A percentile compares a stretch with the other conserved stretches of the same genome.
Evolutionary conservation across 495 filamentous ascomycete species (phyloP).

Genomic region (Xylaria venustula): DNA sequence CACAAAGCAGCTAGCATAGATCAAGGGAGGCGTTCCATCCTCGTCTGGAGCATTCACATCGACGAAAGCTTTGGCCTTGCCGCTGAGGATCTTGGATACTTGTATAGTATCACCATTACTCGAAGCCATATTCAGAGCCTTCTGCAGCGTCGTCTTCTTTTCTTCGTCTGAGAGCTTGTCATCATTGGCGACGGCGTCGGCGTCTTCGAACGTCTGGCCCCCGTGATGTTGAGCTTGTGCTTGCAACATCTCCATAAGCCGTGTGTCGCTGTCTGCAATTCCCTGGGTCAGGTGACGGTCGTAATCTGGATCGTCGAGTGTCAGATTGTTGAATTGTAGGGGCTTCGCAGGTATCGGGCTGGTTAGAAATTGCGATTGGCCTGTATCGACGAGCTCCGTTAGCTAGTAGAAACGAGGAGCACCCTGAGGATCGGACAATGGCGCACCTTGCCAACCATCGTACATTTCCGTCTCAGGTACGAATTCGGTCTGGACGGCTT

Average conservation of each 20-base stretch:
- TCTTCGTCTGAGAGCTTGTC: conserved; percentile 71
- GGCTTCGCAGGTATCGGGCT: conserved; percentile 80
- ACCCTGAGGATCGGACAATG: background rate
- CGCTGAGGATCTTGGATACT: conserved; percentile 71
- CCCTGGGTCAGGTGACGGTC: conserved; percentile 58
- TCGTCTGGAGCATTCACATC: conserved; percentile 91
- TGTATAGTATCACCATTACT: conserved; percentile 92
- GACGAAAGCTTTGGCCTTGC: conserved; percentile 71
- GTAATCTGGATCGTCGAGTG: conserved; percentile 72
- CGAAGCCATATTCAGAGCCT: conserved; percentile 88
- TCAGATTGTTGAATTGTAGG: conserved; percentile 74
- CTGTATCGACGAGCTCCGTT: conserved; percentile 47
- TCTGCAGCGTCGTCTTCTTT: conserved; percentile 80
- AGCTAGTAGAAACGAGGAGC: conserved; percentile 18
- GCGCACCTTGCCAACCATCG: conserved; percentile 95
- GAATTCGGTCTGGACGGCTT: conserved; percentile 51
- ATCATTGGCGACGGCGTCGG: conserved; percentile 72
- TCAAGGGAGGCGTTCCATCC: conserved; percentile 90
- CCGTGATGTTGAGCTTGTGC: conserved; percentile 84
- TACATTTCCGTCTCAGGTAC: conserved; percentile 92
- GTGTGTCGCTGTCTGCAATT: conserved; percentile 76
- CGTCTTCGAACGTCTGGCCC: conserved; percentile 68
- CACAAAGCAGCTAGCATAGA: conserved; percentile 99
- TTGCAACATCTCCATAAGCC: conserved; percentile 93
- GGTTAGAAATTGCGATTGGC: conserved; percentile 91